Evolutionary conservation across 441 rosid genomes (phyloP), one percentile per base, ranked within the genome.

Genomic region (Arabidopsis hybrid): DNA sequence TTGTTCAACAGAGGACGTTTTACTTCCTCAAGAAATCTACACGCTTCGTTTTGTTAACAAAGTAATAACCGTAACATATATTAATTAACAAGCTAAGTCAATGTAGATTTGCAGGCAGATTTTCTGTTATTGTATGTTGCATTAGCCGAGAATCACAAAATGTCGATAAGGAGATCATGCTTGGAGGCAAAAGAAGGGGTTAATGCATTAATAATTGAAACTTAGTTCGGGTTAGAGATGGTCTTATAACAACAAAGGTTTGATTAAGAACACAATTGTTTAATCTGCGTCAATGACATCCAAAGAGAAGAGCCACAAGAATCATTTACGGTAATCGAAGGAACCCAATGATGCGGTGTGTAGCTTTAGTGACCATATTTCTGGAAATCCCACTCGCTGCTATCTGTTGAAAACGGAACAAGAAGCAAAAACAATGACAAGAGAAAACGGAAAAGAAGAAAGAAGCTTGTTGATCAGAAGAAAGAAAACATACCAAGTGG

Each of bases 311-410:
- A 16, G 31, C 45, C 65, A 11, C 32, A 43, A 29, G 43, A 46
- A 64, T 46, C 56, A 32, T 46, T 47, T 64, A 9, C 32, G 10
- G 55, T 31, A 36, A 35, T 42, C n/a, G 34, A 64, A 14, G 8
- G 56, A 47, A 47, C 35, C 70, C 9, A 8, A 10, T 39, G 18
- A 38, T n/a, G 63, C 52, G 14, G n/a, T 14, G 3, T 39, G 63
- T 42, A 16, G 59, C 18, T 75, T 85, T 84, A 92, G 80, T 90
- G 96, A 50, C 97, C 97, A 61, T 92, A 92, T 75, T 92, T 92
- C 70, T 92, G 97, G 69, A 92, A 92, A 61, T 92, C 98, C 96
- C 98, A 92, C 80, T 92, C 98, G 3, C 96, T 92, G 79, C 88
- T 92, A 69, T 91, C 97, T 91, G 88, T 72, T 75, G 6, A 32